phyloP scores from a whole-genome alignment of 169 alveolate genomes.

The Toxoplasma gondii region DNA sequence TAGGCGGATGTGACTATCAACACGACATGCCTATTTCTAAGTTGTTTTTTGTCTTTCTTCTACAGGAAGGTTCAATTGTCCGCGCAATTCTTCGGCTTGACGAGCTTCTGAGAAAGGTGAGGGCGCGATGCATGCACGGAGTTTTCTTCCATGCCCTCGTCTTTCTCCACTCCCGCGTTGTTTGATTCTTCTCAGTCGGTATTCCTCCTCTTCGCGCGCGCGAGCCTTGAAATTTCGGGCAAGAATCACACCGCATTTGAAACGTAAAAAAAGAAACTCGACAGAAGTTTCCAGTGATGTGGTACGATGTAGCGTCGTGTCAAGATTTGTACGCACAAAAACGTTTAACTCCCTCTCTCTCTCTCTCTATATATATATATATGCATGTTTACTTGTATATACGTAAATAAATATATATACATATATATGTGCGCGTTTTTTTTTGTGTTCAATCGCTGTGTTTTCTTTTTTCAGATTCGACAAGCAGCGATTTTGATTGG shows the following conservation, averaged over 20 bases:
- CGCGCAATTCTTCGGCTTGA: conserved; percentile 90
- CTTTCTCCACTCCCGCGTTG: neutral
- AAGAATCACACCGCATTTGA: no score
- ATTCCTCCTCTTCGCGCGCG: neutral
- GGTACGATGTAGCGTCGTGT: no score
- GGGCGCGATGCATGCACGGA: neutral
- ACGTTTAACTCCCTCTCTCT: no score
- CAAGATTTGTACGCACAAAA: no score
- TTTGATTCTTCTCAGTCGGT: neutral
- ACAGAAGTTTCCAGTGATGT: no score
- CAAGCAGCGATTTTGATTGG: conserved; percentile 91
- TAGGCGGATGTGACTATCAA: neutral
- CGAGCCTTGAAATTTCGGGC: no score
- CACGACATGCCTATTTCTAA: neutral
- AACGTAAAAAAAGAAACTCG: no score
- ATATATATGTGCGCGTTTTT: neutral
- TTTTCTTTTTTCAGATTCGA: conserved; percentile 67
- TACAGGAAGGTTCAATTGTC: conserved; percentile 94
- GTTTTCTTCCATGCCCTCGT: neutral
- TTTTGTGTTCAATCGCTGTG: neutral
- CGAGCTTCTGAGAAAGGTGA: conserved; percentile 81
- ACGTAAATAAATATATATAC: neutral
- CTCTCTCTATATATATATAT: neutral
- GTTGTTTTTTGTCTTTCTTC: neutral
- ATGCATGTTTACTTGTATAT: neutral